A percentile compares a stretch with the other conserved stretches of the same genome.
Evolutionary conservation across 2,329 filamentous ascomycete genomes (phyloP).

Genomic region (Graphilbum fragrans): DNA sequence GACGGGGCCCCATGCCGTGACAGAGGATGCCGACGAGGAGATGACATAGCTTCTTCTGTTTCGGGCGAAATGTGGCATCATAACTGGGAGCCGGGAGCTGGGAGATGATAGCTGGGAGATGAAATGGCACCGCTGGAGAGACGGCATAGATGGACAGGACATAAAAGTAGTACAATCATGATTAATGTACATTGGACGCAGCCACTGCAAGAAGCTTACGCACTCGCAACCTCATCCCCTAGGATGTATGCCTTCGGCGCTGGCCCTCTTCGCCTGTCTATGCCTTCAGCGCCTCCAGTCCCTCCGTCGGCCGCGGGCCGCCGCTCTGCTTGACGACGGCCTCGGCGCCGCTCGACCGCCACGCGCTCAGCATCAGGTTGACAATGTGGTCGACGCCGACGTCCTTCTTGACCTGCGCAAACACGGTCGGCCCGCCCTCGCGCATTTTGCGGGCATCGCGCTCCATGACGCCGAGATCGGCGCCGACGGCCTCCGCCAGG

Average conservation of each 20-base stretch:
- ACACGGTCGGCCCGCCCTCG: slow-evolving; percentile 89
- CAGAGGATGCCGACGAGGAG: slow-evolving; percentile 18
- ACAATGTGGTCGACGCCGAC: slow-evolving; percentile 79
- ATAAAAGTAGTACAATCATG: too few relatives aligned
- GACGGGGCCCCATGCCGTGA: background rate
- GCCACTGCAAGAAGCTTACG: too few relatives aligned
- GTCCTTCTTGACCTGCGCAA: slow-evolving; percentile 92
- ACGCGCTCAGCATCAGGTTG: slow-evolving; percentile 77
- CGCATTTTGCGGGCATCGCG: slow-evolving; percentile 87
- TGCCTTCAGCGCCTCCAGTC: slow-evolving; percentile 31
- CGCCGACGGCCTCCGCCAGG: slow-evolving; percentile 78
- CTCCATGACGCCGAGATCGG: slow-evolving; percentile 89
- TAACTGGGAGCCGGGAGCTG: too few relatives aligned
- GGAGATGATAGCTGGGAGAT: too few relatives aligned
- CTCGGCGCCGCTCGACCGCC: slow-evolving; percentile 80
- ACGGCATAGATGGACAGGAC: too few relatives aligned
- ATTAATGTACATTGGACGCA: too few relatives aligned
- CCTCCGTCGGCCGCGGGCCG: slow-evolving; percentile 45
- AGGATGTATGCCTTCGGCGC: too few relatives aligned
- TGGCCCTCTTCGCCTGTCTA: background rate
- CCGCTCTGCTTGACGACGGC: slow-evolving; percentile 39
- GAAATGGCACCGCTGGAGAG: too few relatives aligned
- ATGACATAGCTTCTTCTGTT: slow-evolving; percentile 14
- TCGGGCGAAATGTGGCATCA: slow-evolving; percentile 4
- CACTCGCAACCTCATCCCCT: too few relatives aligned